A percentile compares a stretch with the other conserved stretches of the same genome.
Conservation (phyloP, 169 alveolate genomes). For the Cryptosporidium meleagridis region DNA sequence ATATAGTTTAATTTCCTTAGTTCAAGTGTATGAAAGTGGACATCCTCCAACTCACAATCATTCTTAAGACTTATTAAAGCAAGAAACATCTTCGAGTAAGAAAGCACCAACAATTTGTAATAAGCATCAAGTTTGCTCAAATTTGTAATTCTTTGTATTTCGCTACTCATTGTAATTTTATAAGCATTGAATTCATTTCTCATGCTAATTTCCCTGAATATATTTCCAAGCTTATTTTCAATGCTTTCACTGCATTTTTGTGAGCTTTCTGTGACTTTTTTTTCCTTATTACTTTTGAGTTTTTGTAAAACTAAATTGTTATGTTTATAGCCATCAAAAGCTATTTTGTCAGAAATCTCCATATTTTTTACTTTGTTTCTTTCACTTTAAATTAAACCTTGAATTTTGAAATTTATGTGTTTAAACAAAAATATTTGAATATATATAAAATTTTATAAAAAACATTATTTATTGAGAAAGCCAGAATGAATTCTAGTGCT, state of each 20-base stretch:
- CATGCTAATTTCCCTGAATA: not conserved
- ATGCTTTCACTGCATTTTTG: not conserved
- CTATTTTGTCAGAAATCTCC: not conserved
- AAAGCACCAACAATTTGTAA: not conserved
- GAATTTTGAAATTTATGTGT: not conserved
- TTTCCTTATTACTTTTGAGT: not conserved
- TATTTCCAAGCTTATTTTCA: not conserved
- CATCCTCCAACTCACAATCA: conserved; percentile 26
- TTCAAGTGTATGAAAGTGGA: not conserved
- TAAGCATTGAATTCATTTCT: conserved; percentile 13
- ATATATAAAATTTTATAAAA: too few species aligned
- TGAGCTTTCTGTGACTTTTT: not conserved
- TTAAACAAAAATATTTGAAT: too few species aligned
- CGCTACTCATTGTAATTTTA: not conserved
- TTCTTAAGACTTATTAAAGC: not conserved
- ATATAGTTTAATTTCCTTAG: conserved; percentile 23
- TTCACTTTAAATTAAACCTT: not conserved
- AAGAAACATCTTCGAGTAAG: conserved; percentile 12
- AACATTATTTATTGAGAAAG: not conserved
- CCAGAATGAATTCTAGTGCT: not conserved
- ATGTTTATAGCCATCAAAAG: not conserved
- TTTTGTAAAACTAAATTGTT: conserved; percentile 18
- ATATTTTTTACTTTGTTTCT: not conserved
- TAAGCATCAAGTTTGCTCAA: conserved; percentile 3
- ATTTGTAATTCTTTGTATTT: not conserved